Evolutionary conservation across 1,284 basidiomycete species (phyloP).

Genomic region (Afroboletus lepidellus): DNA sequence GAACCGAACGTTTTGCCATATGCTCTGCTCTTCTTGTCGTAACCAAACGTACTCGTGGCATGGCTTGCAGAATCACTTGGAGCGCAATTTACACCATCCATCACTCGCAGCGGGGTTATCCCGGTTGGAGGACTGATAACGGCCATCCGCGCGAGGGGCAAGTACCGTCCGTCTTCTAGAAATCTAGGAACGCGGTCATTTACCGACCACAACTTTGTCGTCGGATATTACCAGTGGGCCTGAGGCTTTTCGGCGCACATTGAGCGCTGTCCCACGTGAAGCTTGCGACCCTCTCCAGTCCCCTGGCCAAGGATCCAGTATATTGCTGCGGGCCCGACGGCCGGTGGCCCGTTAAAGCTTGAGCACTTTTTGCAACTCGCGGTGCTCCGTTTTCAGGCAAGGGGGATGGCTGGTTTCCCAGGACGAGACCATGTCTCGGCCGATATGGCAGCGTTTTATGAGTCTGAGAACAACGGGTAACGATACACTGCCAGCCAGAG

Average conservation of each 20-base stretch:
- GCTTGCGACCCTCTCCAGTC: no score
- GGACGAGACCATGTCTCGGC: neutral
- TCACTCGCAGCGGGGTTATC: neutral
- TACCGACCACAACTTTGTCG: neutral
- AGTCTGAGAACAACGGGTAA: slow-evolving; percentile 11
- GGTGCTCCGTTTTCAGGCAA: neutral
- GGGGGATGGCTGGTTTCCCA: neutral
- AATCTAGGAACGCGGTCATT: slow-evolving; percentile 8
- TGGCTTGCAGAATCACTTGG: slow-evolving; percentile 4
- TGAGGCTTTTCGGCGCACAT: slow-evolving; percentile 5
- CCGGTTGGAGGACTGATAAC: neutral
- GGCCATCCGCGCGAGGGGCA: neutral
- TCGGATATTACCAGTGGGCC: slow-evolving; percentile 7
- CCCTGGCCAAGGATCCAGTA: neutral
- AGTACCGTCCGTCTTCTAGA: slow-evolving; percentile 5
- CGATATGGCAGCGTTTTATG: slow-evolving; percentile 8
- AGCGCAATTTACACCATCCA: slow-evolving; percentile 7
- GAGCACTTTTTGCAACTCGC: neutral
- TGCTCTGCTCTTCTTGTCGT: slow-evolving; percentile 10
- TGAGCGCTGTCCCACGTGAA: slow-evolving; percentile 1
- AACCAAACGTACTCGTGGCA: slow-evolving; percentile 6
- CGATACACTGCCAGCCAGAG: slow-evolving; percentile 3
- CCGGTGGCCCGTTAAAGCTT: neutral
- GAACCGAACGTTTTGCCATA: slow-evolving; percentile 1
- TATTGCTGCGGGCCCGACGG: slow-evolving; percentile 8